Evolutionary conservation across 2,329 filamentous ascomycete species (phyloP).

Genomic region (Microcyclospora pomicola): DNA sequence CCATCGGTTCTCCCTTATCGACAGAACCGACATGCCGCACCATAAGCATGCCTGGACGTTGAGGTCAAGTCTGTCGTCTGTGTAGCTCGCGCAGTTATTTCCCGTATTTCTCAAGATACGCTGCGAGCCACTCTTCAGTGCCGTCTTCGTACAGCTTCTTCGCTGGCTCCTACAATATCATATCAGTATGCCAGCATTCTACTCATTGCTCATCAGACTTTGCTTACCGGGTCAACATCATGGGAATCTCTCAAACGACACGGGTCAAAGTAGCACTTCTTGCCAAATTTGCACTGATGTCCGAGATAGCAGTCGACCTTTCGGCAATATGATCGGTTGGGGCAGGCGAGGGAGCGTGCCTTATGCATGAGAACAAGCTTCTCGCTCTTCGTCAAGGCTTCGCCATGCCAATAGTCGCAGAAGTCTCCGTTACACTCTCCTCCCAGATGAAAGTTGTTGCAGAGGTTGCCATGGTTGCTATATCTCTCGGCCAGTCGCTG

Average conservation of each 20-base stretch:
- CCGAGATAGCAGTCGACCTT: conserved; percentile 30
- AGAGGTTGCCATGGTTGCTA: conserved; percentile 20
- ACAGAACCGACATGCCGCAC: too few species aligned
- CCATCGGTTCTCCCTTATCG: too few species aligned
- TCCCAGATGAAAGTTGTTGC: conserved; percentile 25
- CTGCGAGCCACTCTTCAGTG: conserved; percentile 15
- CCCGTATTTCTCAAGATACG: conserved; percentile 6
- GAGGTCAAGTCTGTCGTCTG: too few species aligned
- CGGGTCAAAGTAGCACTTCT: conserved; percentile 22
- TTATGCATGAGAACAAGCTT: conserved; percentile 29
- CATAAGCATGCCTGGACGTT: too few species aligned
- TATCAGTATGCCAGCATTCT: conserved; percentile 2
- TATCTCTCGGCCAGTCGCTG: conserved; percentile 17
- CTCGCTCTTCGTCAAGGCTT: conserved; percentile 25
- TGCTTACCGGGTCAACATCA: conserved; percentile 25
- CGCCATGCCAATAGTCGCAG: conserved; percentile 31
- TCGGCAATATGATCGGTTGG: conserved; percentile 23
- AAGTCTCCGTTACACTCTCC: conserved; percentile 27
- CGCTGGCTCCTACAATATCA: conserved; percentile 10
- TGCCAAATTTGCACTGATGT: conserved; percentile 27
- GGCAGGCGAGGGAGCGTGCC: conserved; percentile 27
- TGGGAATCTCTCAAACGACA: conserved; percentile 29
- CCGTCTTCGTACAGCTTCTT: conserved; percentile 18
- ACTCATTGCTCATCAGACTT: not conserved
- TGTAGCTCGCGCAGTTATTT: too few species aligned